These are phyloP conservation scores for Cytospora chrysosperma DNA, from an alignment of 2,329 filamentous ascomycete genomes.

Conservation along the genomic window DNA sequence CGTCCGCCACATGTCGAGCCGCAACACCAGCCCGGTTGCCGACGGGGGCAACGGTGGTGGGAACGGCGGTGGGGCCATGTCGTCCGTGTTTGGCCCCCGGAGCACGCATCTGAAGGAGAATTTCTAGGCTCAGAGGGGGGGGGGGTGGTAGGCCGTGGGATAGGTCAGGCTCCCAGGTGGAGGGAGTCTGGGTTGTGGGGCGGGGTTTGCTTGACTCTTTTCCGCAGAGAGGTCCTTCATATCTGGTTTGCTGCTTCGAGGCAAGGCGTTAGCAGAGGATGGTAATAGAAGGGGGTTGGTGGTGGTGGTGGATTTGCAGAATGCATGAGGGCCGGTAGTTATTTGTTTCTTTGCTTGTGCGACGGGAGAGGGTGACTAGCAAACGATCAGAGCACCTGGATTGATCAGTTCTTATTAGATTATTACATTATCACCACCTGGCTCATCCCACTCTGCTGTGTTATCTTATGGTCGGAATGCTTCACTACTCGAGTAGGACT, in stretches of 20 bases:
- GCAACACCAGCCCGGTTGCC: slow-evolving; percentile 26
- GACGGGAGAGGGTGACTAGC: neutral
- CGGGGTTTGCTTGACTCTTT: neutral
- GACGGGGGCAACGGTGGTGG: slow-evolving; percentile 2
- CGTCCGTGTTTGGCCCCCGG: slow-evolving; percentile 19
- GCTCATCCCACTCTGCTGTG: neutral
- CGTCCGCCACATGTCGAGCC: slow-evolving; percentile 30
- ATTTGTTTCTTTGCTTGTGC: neutral
- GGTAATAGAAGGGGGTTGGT: neutral
- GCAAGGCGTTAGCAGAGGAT: neutral
- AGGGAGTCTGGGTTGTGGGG: neutral
- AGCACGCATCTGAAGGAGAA: slow-evolving; percentile 21
- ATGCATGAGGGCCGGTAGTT: neutral
- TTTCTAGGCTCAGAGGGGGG: no score
- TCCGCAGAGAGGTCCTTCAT: neutral
- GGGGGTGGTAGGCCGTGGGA: no score
- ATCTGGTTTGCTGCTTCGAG: neutral
- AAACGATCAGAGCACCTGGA: neutral
- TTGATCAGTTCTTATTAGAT: neutral
- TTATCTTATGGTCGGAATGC: neutral
- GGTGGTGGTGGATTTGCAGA: neutral
- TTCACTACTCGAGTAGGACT: neutral
- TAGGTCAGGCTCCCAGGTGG: no score
- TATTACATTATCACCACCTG: neutral
- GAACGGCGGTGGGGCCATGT: slow-evolving; percentile 1